phyloP scores from a whole-genome alignment of 2,329 filamentous ascomycete genomes.

The Cytospora schulzeri region DNA sequence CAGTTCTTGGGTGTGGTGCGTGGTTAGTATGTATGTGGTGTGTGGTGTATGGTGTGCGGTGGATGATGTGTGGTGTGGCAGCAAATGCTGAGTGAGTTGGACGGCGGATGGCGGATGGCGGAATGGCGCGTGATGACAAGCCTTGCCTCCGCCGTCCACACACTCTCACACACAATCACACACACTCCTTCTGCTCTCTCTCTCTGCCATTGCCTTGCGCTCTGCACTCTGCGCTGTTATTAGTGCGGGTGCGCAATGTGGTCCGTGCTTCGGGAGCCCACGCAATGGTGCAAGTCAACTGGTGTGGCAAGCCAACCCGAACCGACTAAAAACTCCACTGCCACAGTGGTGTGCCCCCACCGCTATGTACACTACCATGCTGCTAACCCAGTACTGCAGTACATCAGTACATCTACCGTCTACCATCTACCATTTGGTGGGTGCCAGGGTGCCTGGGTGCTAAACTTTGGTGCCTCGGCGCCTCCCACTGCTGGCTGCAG shows the following conservation, averaged over 20 bases:
- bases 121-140: slow-evolving; percentile 1
- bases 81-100: not conserved
- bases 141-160: not conserved
- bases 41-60: not conserved
- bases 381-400: no score
- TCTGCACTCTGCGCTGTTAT: not conserved
- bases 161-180: not conserved
- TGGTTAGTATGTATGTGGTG: not conserved
- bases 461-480: no score
- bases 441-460: no score
- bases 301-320: no score
- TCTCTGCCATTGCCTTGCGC: not conserved
- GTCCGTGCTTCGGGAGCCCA: not conserved
- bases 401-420: no score
- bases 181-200: no score
- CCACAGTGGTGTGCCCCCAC: not conserved
- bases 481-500: not conserved
- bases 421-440: no score
- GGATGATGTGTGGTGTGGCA: not conserved
- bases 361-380: no score
- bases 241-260: not conserved
- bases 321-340: not conserved
- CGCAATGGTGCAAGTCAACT: no score
- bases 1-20: not conserved
- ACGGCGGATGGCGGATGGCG: not conserved